Percentiles rank a stretch among this genome's conserved stretches.
phyloP scores from a whole-genome alignment of 2,329 filamentous ascomycete genomes.

The Dissoconium aciculare region DNA sequence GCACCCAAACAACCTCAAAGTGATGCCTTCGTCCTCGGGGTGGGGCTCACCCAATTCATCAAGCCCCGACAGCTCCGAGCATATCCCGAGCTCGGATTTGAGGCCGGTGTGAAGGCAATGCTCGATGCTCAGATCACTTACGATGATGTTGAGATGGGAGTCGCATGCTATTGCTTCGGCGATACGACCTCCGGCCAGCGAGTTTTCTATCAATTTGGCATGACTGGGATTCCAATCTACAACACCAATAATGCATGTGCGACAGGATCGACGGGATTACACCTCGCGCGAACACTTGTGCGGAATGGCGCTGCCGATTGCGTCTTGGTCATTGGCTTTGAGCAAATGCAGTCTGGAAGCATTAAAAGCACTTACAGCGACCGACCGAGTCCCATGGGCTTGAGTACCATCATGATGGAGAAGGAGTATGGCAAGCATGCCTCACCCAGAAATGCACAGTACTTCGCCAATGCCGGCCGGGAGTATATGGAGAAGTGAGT shows the following conservation, averaged over 20 bases:
- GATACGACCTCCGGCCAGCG: conserved; percentile 90
- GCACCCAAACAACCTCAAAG: background rate
- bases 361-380: conserved; percentile 74
- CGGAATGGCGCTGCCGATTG: conserved; percentile 60
- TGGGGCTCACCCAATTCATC: conserved; percentile 99
- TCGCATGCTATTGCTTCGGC: conserved; percentile 95
- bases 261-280: conserved; percentile 76
- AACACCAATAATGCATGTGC: conserved; percentile 99
- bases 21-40: conserved; percentile 70
- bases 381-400: conserved; percentile 62
- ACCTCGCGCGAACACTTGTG: conserved; percentile 68
- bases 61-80: conserved; percentile 87
- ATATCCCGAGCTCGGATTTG: conserved; percentile 86
- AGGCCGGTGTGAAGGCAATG: conserved; percentile 79
- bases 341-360: conserved; percentile 90
- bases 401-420: conserved; percentile 47
- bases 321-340: conserved; percentile 81
- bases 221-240: conserved; percentile 90
- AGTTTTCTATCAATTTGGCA: conserved; percentile 96
- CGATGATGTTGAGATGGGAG: conserved; percentile 84
- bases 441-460: conserved; percentile 38
- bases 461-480: conserved; percentile 88
- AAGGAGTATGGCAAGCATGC: conserved; percentile 16
- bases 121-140: conserved; percentile 80
- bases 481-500: conserved; percentile 98